Conservation (phyloP, 2,329 filamentous ascomycete genomes). For the Thyridium curvatum region DNA sequence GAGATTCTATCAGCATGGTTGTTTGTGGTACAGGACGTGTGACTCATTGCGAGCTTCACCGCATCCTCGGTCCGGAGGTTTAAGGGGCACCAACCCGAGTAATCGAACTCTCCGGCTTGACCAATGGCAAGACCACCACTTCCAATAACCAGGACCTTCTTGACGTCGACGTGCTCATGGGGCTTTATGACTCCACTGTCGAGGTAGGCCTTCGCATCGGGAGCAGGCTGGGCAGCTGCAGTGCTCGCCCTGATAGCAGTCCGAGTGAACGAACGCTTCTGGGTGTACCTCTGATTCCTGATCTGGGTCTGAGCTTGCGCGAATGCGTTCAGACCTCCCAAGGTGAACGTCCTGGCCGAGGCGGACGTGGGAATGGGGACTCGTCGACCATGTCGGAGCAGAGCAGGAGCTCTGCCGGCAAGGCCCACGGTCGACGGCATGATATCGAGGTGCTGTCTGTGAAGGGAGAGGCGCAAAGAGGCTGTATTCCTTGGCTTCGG, state of each 20-base stretch:
- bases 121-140: slow-evolving; percentile 94
- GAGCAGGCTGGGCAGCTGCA: slow-evolving; percentile 57
- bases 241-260: slow-evolving; percentile 35
- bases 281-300: slow-evolving; percentile 20
- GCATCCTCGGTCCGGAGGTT: slow-evolving; percentile 4
- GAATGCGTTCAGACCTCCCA: slow-evolving; percentile 19
- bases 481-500: not conserved
- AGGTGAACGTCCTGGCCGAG: slow-evolving; percentile 34
- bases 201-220: slow-evolving; percentile 80
- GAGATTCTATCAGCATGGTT: slow-evolving; percentile 9
- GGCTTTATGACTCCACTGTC: slow-evolving; percentile 82
- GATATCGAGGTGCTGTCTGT: slow-evolving; percentile 5
- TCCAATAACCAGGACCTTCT: slow-evolving; percentile 95
- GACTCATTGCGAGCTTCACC: slow-evolving; percentile 4
- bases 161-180: slow-evolving; percentile 76
- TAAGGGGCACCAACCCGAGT: slow-evolving; percentile 67
- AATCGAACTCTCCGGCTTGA: slow-evolving; percentile 97
- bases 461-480: slow-evolving; percentile 2
- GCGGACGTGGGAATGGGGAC: slow-evolving; percentile 39
- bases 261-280: slow-evolving; percentile 43
- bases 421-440: slow-evolving; percentile 29
- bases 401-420: slow-evolving; percentile 51
- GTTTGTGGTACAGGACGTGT: slow-evolving; percentile 3
- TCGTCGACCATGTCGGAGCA: slow-evolving; percentile 49
- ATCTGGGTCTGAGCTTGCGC: slow-evolving; percentile 25